Conservation (phyloP, 306 rosid genomes). For the Abrus pulchellus region DNA sequence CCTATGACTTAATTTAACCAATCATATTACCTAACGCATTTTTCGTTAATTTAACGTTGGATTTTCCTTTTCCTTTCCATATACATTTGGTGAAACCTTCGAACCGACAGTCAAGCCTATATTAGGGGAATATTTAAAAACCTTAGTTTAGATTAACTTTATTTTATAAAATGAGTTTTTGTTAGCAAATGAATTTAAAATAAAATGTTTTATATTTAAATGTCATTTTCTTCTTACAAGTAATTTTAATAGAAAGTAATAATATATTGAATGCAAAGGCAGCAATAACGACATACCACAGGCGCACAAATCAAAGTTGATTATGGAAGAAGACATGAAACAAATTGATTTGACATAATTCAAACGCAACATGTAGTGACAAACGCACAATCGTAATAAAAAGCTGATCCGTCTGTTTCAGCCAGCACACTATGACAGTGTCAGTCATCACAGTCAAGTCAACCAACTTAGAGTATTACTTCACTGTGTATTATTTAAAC, state of each 20-base stretch:
- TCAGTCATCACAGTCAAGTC: no score
- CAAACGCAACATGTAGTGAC: not conserved
- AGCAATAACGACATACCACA: not conserved
- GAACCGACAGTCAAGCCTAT: not conserved
- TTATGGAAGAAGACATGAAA: not conserved
- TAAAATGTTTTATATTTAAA: not conserved
- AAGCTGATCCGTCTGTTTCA: not conserved
- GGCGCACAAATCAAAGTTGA: not conserved
- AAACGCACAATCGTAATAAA: not conserved
- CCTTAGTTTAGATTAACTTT: not conserved
- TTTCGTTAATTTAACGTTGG: not conserved
- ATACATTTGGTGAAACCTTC: not conserved
- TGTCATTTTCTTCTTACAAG: no score
- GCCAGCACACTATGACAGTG: not conserved
- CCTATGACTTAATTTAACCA: not conserved
- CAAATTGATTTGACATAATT: not conserved
- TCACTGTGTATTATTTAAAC: not conserved
- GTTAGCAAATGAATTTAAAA: not conserved
- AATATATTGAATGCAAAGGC: not conserved
- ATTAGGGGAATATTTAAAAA: not conserved
- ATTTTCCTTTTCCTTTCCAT: no score
- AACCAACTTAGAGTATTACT: not conserved
- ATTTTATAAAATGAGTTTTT: no score
- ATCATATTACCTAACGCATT: not conserved
- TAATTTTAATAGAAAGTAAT: not conserved